Evolutionary conservation across 2,329 filamentous ascomycete genomes (phyloP).

Genomic region (Dactylellina haptotyla): DNA sequence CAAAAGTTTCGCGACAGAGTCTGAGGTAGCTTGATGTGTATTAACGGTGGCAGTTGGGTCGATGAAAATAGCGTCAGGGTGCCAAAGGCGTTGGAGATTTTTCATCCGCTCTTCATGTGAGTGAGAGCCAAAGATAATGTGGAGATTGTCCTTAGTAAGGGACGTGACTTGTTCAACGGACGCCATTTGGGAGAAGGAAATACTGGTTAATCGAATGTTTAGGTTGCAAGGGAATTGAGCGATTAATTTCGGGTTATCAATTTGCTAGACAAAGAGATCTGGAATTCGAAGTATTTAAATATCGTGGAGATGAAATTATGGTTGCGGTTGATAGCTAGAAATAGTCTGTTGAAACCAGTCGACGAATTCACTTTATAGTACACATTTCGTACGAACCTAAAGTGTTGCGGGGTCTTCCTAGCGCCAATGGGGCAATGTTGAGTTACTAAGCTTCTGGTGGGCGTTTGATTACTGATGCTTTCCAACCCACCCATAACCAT

Average conservation of each 20-base stretch:
- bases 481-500: background rate
- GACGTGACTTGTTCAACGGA: conserved; percentile 13
- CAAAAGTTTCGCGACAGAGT: conserved; percentile 4
- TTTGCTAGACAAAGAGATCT: no score
- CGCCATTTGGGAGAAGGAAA: no score
- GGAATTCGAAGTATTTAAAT: no score
- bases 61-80: conserved; percentile 26
- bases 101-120: conserved; percentile 26
- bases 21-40: conserved; percentile 24
- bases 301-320: no score
- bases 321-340: no score
- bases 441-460: background rate
- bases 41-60: background rate
- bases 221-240: no score
- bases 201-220: background rate
- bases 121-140: conserved; percentile 20
- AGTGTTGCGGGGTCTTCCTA: background rate
- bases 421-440: background rate
- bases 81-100: conserved; percentile 29
- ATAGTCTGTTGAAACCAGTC: no score
- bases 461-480: conserved; percentile 29
- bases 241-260: no score
- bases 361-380: no score
- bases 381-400: no score
- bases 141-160: conserved; percentile 25